A percentile compares a stretch with the other conserved stretches of the same genome.
Evolutionary conservation across 257 asterid species (phyloP).

Genomic region (Coffea canephora): DNA sequence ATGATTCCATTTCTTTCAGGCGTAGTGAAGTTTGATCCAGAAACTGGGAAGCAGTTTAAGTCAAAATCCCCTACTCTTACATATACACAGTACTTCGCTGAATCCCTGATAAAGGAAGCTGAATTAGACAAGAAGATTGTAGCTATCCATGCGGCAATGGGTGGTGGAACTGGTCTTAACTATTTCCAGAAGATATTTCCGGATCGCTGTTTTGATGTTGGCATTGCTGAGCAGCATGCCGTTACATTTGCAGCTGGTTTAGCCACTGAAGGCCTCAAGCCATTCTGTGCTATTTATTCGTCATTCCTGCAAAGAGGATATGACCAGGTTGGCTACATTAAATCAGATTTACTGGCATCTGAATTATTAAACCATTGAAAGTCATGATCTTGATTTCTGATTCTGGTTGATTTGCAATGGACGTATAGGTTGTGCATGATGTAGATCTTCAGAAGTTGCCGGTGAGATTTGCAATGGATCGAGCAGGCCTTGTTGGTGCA

Average conservation of each 20-base stretch:
- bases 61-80: slow-evolving; percentile 51
- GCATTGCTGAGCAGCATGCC: slow-evolving; percentile 88
- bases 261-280: slow-evolving; percentile 80
- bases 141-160: slow-evolving; percentile 87
- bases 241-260: slow-evolving; percentile 85
- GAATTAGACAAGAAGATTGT: slow-evolving; percentile 55
- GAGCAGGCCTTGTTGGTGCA: slow-evolving; percentile 85
- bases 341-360: slow-evolving; percentile 11
- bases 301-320: slow-evolving; percentile 77
- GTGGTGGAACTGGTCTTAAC: slow-evolving; percentile 81
- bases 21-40: slow-evolving; percentile 72
- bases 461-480: slow-evolving; percentile 79
- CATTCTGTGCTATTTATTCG: slow-evolving; percentile 78
- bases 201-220: slow-evolving; percentile 69
- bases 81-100: slow-evolving; percentile 75
- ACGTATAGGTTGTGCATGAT: slow-evolving; percentile 67
- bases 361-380: neutral
- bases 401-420: neutral
- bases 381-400: neutral
- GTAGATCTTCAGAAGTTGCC: slow-evolving; percentile 83
- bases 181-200: slow-evolving; percentile 67
- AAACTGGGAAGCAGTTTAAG: slow-evolving; percentile 68
- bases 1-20: slow-evolving; percentile 32
- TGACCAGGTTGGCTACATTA: slow-evolving; percentile 51
- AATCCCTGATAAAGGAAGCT: slow-evolving; percentile 74